Conservation (phyloP, 148 eudicot species). For the Heliamphora exappendiculata region DNA sequence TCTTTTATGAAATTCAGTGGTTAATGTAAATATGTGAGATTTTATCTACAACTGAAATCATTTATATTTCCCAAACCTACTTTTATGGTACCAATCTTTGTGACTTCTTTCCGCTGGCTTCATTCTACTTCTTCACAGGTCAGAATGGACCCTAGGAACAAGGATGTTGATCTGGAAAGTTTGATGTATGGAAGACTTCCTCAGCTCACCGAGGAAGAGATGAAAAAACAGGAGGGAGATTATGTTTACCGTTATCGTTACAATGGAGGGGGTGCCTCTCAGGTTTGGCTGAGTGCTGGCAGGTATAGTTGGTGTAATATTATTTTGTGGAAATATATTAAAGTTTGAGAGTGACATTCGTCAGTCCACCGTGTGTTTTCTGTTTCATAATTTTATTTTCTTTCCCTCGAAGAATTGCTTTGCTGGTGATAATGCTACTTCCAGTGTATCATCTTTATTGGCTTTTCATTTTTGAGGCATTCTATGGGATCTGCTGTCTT, state of each 20-base stretch:
- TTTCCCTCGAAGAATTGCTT: neutral
- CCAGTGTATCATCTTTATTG: neutral
- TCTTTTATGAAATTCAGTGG: neutral
- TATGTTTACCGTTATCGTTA: slow-evolving; percentile 90
- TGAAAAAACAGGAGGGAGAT: slow-evolving; percentile 85
- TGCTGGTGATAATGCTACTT: neutral
- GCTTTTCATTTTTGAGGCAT: too few species aligned
- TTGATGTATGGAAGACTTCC: slow-evolving; percentile 53
- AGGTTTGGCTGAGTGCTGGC: slow-evolving; percentile 94
- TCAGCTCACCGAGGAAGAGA: slow-evolving; percentile 65
- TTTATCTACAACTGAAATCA: neutral
- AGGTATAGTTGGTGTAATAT: slow-evolving; percentile 42
- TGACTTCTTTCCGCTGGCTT: slow-evolving; percentile 6
- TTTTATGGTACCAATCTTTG: neutral
- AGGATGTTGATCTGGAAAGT: slow-evolving; percentile 69
- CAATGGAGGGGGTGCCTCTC: slow-evolving; percentile 99
- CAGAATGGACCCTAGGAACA: slow-evolving; percentile 92
- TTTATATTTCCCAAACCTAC: neutral
- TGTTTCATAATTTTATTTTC: neutral
- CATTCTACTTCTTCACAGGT: slow-evolving; percentile 44
- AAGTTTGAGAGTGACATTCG: neutral
- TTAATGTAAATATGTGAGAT: neutral
- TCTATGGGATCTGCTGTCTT: too few species aligned
- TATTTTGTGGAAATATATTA: neutral
- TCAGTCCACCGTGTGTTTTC: neutral